A percentile compares a stretch with the other conserved stretches of the same genome.
Evolutionary conservation across 2,329 filamentous ascomycete species (phyloP).

Genomic region (Arthrobotrys pseudoclavata): DNA sequence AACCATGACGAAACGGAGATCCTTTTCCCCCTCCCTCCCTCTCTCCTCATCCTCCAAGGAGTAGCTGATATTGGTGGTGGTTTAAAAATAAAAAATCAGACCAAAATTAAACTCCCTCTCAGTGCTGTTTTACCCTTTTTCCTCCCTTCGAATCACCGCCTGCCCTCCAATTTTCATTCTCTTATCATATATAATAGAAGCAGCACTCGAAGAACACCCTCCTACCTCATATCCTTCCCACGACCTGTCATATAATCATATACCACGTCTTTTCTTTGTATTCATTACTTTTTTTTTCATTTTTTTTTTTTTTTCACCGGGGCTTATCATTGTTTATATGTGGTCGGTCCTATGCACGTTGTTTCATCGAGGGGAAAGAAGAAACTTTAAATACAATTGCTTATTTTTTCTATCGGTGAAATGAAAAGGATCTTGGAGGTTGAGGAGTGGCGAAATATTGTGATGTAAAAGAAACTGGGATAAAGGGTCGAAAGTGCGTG

Average conservation of each 20-base stretch:
- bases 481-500: background rate
- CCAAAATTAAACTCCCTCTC: slow-evolving; percentile 1
- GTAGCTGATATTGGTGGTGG: slow-evolving; percentile 36
- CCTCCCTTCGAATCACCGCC: slow-evolving; percentile 3
- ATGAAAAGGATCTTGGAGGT: background rate
- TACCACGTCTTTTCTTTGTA: slow-evolving; percentile 32
- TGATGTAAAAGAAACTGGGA: background rate
- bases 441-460: background rate
- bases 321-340: slow-evolving; percentile 51
- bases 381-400: slow-evolving; percentile 50
- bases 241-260: slow-evolving; percentile 60
- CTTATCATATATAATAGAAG: slow-evolving; percentile 47
- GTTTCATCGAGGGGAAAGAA: slow-evolving; percentile 51
- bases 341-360: slow-evolving; percentile 44
- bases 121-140: slow-evolving; percentile 20
- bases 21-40: background rate
- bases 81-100: slow-evolving; percentile 18
- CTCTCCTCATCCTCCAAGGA: background rate
- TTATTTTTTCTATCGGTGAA: slow-evolving; percentile 52
- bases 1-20: slow-evolving; percentile 39
- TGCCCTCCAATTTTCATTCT: slow-evolving; percentile 5
- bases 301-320: slow-evolving; percentile 52
- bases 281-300: slow-evolving; percentile 23
- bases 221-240: background rate
- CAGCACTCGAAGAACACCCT: slow-evolving; percentile 11